These are phyloP conservation scores for Pleurozium schreberi DNA, from an alignment of 225 moss, liverwort and hornwort species.

Conservation along the genomic window DNA sequence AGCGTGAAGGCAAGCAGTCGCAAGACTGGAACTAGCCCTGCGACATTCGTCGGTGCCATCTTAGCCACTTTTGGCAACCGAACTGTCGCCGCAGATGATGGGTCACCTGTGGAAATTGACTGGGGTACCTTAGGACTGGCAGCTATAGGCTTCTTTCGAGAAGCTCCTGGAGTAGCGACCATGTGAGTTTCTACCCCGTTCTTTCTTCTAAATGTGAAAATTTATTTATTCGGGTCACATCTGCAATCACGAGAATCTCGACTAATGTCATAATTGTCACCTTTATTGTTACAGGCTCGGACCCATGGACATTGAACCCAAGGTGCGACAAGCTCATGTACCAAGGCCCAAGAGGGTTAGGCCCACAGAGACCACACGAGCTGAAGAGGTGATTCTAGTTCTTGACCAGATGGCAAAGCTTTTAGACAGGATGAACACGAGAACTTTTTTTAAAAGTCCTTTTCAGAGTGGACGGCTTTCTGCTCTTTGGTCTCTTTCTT, in stretches of 20 bases:
- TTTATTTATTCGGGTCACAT: not conserved
- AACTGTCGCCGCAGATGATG: not conserved
- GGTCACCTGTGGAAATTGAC: slow-evolving; percentile 19
- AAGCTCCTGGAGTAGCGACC: slow-evolving; percentile 64
- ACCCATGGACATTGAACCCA: slow-evolving; percentile 83
- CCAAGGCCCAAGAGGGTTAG: slow-evolving; percentile 29
- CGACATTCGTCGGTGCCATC: slow-evolving; percentile 58
- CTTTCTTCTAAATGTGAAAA: not conserved
- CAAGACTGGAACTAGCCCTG: slow-evolving; percentile 53
- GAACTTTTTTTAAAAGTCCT: not conserved
- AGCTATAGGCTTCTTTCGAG: slow-evolving; percentile 32
- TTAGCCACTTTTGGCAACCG: slow-evolving; percentile 35
- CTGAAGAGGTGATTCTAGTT: slow-evolving; percentile 40
- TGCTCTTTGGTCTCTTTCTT: not conserved
- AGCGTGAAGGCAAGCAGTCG: slow-evolving; percentile 51
- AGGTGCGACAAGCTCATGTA: slow-evolving; percentile 38
- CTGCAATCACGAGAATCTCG: not conserved
- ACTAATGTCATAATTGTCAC: not conserved
- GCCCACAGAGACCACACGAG: slow-evolving; percentile 50
- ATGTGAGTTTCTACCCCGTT: slow-evolving; percentile 27
- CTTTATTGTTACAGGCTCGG: slow-evolving; percentile 51
- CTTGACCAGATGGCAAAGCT: not conserved
- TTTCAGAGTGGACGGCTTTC: not conserved
- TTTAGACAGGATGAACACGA: not conserved
- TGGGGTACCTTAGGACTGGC: slow-evolving; percentile 65